A percentile compares a stretch with the other conserved stretches of the same genome.
Conservation (phyloP, 768 basidiomycete genomes). For the Termitomyces bulborhizus region DNA sequence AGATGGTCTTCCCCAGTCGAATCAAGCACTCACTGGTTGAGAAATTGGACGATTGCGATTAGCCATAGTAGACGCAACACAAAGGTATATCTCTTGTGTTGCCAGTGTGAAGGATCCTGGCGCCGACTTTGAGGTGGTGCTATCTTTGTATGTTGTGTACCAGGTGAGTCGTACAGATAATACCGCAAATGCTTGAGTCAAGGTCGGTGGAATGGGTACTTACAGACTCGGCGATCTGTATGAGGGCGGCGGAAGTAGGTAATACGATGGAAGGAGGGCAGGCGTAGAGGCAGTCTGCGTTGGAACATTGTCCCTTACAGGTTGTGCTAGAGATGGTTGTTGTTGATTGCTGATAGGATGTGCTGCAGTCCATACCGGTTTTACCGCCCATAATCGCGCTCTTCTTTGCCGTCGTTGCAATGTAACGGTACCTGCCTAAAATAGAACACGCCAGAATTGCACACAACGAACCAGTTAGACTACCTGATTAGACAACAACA, state of each 20-base stretch:
- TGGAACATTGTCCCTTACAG: background rate
- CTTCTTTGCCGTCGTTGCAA: conserved; percentile 7
- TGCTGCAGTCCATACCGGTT: conserved; percentile 3
- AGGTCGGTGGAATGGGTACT: conserved; percentile 4
- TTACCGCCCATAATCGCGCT: conserved; percentile 1
- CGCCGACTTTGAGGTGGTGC: conserved; percentile 12
- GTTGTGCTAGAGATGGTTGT: conserved; percentile 13
- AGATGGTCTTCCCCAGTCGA: conserved; percentile 13
- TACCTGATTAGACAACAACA: too few species aligned
- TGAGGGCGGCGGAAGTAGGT: conserved; percentile 6
- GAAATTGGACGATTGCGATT: conserved; percentile 8
- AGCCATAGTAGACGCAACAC: conserved; percentile 13
- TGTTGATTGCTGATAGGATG: background rate
- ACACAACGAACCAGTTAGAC: too few species aligned
- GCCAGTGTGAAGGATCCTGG: conserved; percentile 6
- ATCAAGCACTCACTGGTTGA: conserved; percentile 10
- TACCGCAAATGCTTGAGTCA: conserved; percentile 5
- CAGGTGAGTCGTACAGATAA: conserved; percentile 13
- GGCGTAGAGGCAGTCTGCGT: background rate
- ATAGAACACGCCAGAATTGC: too few species aligned
- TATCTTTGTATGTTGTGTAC: conserved; percentile 9
- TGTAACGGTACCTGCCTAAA: background rate
- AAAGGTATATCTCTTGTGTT: conserved; percentile 6
- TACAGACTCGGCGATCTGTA: conserved; percentile 3
- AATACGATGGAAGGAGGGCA: conserved; percentile 1